phyloP scores from a whole-genome alignment of 2,329 filamentous ascomycete genomes.

The Fusarium sp. region DNA sequence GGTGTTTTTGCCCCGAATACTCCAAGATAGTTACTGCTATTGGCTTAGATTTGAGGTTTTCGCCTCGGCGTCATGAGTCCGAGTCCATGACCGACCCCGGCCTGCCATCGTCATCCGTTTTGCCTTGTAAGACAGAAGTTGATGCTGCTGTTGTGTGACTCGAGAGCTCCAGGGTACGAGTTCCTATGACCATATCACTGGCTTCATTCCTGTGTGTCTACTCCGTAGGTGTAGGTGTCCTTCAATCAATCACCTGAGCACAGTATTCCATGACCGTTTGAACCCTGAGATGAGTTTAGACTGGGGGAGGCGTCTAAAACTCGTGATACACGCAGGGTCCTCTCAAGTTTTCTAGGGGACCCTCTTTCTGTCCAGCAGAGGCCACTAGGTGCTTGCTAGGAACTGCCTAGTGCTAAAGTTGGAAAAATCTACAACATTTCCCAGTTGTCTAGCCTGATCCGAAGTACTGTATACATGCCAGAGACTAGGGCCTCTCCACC shows the following conservation, averaged over 20 bases:
- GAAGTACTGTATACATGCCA: conserved; percentile 26
- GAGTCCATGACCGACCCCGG: conserved; percentile 6
- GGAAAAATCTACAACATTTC: conserved; percentile 14
- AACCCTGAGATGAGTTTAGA: conserved; percentile 2
- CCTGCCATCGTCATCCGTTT: conserved; percentile 34
- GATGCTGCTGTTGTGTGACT: conserved; percentile 9
- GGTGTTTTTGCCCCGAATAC: background rate
- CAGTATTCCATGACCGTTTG: background rate
- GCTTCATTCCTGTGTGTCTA: background rate
- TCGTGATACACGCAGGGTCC: conserved; percentile 30
- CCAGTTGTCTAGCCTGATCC: background rate
- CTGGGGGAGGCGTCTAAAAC: background rate
- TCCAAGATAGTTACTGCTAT: background rate
- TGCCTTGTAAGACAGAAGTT: background rate
- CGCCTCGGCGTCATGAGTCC: conserved; percentile 25
- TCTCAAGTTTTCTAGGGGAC: conserved; percentile 21
- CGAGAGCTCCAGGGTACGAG: background rate
- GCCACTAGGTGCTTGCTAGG: background rate
- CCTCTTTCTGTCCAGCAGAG: background rate
- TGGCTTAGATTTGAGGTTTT: background rate
- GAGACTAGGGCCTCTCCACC: conserved; percentile 1
- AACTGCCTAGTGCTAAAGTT: conserved; percentile 3
- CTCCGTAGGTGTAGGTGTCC: background rate
- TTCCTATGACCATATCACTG: background rate
- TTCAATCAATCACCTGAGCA: background rate